A percentile compares a stretch with the other conserved stretches of the same genome.
Conservation (phyloP, 2,329 filamentous ascomycete species). For the Cladosporium sp. region DNA sequence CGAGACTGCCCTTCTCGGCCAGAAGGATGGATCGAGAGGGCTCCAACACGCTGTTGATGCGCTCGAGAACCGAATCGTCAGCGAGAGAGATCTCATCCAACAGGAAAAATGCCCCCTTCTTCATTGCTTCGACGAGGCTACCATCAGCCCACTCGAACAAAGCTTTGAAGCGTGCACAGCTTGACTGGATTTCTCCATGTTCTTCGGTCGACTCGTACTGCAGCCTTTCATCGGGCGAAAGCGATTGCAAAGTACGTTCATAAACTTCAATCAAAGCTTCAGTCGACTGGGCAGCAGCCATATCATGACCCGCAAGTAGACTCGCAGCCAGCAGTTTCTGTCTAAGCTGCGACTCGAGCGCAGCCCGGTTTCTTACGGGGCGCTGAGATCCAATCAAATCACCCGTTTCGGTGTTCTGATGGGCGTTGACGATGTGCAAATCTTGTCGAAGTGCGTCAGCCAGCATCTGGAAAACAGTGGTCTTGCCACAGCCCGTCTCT, state of each 20-base stretch:
- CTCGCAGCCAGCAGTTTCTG: conserved; percentile 52
- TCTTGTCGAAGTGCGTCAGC: conserved; percentile 72
- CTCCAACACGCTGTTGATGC: conserved; percentile 94
- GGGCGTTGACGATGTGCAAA: conserved; percentile 88
- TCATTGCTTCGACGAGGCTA: conserved; percentile 91
- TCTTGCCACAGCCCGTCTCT: conserved; percentile 97
- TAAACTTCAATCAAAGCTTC: conserved; percentile 58
- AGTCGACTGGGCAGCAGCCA: conserved; percentile 31
- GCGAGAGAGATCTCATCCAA: conserved; percentile 97
- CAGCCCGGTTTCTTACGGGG: conserved; percentile 78
- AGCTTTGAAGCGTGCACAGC: conserved; percentile 65
- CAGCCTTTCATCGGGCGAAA: conserved; percentile 16
- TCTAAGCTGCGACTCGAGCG: conserved; percentile 61
- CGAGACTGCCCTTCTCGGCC: conserved; percentile 84
- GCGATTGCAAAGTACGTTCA: conserved; percentile 42
- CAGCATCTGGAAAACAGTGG: conserved; percentile 87
- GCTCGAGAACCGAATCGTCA: conserved; percentile 93
- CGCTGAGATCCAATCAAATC: conserved; percentile 94
- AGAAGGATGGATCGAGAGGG: conserved; percentile 78
- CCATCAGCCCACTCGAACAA: conserved; percentile 97
- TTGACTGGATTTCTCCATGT: conserved; percentile 36
- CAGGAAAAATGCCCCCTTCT: conserved; percentile 80
- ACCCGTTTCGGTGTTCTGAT: conserved; percentile 96
- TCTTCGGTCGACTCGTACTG: conserved; percentile 13
- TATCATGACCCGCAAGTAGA: conserved; percentile 18